A percentile compares a stretch with the other conserved stretches of the same genome.
These are phyloP conservation scores for Globisporangium echinulatum DNA, from an alignment of 352 stramenopile genomes.

Conservation along the genomic window DNA sequence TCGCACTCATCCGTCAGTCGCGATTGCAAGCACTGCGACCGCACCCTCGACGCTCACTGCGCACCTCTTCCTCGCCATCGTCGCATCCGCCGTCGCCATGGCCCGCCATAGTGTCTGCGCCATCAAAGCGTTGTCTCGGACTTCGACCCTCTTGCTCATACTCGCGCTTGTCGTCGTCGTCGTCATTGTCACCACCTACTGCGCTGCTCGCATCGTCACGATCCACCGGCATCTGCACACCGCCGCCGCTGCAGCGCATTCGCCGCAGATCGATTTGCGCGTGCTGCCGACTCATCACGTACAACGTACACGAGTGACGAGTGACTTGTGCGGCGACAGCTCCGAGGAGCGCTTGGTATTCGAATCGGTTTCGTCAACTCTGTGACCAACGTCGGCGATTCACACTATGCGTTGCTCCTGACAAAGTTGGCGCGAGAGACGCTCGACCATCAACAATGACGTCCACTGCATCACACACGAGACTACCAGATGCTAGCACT, in stretches of 20 bases:
- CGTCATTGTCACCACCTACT: background rate
- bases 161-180: background rate
- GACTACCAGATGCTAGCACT: background rate
- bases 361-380: background rate
- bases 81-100: slow-evolving; percentile 17
- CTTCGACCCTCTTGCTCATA: background rate
- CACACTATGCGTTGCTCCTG: too few species aligned
- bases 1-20: background rate
- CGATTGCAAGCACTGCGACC: too few species aligned
- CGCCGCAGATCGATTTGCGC: slow-evolving; percentile 7
- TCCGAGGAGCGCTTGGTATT: background rate
- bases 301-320: background rate
- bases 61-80: slow-evolving; percentile 6
- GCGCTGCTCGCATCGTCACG: too few species aligned
- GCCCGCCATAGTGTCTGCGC: background rate
- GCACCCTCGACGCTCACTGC: background rate
- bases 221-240: background rate
- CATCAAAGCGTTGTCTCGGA: background rate
- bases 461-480: too few species aligned
- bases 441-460: too few species aligned
- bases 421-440: too few species aligned
- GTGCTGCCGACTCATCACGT: slow-evolving; percentile 2
- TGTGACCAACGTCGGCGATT: too few species aligned
- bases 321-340: background rate
- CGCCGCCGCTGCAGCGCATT: background rate